These are phyloP conservation scores for Aspergillus cejpii DNA, from an alignment of 2,329 filamentous ascomycete genomes.

Conservation along the genomic window DNA sequence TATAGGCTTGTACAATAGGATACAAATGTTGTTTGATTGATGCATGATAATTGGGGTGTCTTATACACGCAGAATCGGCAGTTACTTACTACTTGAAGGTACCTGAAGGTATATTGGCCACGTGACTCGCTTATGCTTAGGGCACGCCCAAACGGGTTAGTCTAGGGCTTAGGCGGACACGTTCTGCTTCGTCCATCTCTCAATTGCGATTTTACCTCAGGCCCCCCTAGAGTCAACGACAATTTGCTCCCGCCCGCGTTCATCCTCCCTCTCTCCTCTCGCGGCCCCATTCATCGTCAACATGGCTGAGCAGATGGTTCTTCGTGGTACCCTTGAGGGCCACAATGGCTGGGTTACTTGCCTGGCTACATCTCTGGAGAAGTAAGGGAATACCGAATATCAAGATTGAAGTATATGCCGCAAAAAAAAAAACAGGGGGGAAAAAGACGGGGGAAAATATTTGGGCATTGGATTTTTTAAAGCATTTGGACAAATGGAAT, in stretches of 20 bases:
- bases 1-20: slow-evolving; percentile 8
- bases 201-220: slow-evolving; percentile 35
- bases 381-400: slow-evolving; percentile 54
- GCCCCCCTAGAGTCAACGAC: slow-evolving; percentile 36
- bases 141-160: slow-evolving; percentile 24
- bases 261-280: slow-evolving; percentile 33
- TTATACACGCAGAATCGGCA: too few species aligned
- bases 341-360: slow-evolving; percentile 99
- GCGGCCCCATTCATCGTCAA: slow-evolving; percentile 37
- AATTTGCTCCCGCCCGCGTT: slow-evolving; percentile 38
- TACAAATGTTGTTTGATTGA: background rate
- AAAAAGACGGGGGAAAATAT: slow-evolving; percentile 5
- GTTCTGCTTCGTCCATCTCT: slow-evolving; percentile 33
- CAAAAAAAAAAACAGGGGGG: slow-evolving; percentile 3
- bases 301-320: slow-evolving; percentile 92
- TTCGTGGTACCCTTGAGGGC: slow-evolving; percentile 96
- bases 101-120: too few species aligned
- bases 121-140: slow-evolving; percentile 33
- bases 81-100: too few species aligned
- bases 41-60: too few species aligned
- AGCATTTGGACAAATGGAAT: slow-evolving; percentile 25
- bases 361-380: slow-evolving; percentile 97
- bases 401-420: slow-evolving; percentile 11
- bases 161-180: slow-evolving; percentile 37
- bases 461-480: slow-evolving; percentile 11